These are phyloP conservation scores for Talaromyces marneffei DNA, from an alignment of 2,329 filamentous ascomycete species.

Conservation along the genomic window DNA sequence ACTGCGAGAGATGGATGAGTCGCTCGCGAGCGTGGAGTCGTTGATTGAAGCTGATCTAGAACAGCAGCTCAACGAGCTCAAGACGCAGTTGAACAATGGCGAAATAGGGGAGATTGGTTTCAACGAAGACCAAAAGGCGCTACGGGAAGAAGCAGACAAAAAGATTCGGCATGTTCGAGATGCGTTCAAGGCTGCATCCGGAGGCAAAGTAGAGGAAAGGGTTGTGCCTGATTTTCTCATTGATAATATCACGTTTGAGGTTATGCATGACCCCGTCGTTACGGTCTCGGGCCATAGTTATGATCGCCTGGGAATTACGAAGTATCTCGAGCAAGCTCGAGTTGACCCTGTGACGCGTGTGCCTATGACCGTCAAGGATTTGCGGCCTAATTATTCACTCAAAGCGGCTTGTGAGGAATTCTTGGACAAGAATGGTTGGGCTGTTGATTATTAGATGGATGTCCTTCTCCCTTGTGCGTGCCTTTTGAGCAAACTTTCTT, in stretches of 20 bases:
- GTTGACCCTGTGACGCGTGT: slow-evolving; percentile 82
- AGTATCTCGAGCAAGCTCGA: slow-evolving; percentile 69
- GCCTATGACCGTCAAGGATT: slow-evolving; percentile 60
- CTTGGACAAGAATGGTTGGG: slow-evolving; percentile 81
- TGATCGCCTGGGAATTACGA: slow-evolving; percentile 76
- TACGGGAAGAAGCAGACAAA: slow-evolving; percentile 46
- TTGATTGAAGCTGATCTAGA: slow-evolving; percentile 36
- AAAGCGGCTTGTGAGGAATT: slow-evolving; percentile 82
- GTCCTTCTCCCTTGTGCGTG: not conserved
- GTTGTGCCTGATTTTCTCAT: slow-evolving; percentile 46
- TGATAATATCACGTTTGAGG: slow-evolving; percentile 45
- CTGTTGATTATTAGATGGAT: slow-evolving; percentile 77
- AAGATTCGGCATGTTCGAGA: slow-evolving; percentile 43
- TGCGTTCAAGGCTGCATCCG: slow-evolving; percentile 38
- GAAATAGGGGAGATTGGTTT: slow-evolving; percentile 58
- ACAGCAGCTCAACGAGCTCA: slow-evolving; percentile 33
- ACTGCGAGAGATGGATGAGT: slow-evolving; percentile 42
- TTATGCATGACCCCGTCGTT: slow-evolving; percentile 48
- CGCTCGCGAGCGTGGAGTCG: slow-evolving; percentile 35
- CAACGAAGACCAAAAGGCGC: slow-evolving; percentile 58
- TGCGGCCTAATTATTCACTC: slow-evolving; percentile 75
- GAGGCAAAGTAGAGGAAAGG: slow-evolving; percentile 39
- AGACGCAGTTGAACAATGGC: slow-evolving; percentile 28
- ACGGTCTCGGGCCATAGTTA: slow-evolving; percentile 81
- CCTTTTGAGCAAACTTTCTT: not conserved